A percentile compares a stretch with the other conserved stretches of the same genome.
Evolutionary conservation across 371 early-diverging fungal genomes (phyloP).

Genomic region (Fennellomyces sp.): DNA sequence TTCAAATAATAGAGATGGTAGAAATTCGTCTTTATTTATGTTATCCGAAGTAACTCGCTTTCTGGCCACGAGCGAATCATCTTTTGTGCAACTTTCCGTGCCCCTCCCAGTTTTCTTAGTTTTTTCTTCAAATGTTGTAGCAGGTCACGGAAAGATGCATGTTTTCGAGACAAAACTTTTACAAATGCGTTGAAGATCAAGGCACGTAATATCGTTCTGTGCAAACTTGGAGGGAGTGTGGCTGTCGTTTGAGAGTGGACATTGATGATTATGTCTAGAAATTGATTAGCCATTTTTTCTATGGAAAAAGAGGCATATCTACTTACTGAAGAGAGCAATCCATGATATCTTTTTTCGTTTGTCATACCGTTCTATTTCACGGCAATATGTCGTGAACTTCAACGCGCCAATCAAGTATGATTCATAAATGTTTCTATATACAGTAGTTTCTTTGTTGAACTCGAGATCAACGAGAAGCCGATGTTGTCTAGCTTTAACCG

Average conservation of each 20-base stretch:
- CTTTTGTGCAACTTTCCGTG: no score
- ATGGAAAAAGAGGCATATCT: not conserved
- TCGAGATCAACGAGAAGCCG: slow-evolving; percentile 58
- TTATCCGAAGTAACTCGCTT: no score
- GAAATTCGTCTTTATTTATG: no score
- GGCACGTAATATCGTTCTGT: not conserved
- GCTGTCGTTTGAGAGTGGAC: not conserved
- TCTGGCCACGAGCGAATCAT: no score
- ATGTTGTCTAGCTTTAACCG: slow-evolving; percentile 55
- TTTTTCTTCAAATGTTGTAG: not conserved
- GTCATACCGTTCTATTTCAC: not conserved
- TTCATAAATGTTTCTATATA: slow-evolving; percentile 74
- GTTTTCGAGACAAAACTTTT: not conserved
- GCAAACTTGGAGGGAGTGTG: no score
- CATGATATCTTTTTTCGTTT: not conserved
- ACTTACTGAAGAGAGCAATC: not conserved
- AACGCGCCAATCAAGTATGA: slow-evolving; percentile 66
- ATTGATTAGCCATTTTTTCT: not conserved
- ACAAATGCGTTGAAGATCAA: not conserved
- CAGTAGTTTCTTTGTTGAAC: slow-evolving; percentile 57
- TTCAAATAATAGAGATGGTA: no score
- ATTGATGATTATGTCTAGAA: not conserved
- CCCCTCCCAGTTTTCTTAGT: no score
- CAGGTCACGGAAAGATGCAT: not conserved
- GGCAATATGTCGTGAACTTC: slow-evolving; percentile 31